Conservation (phyloP, 306 rosid genomes). For the Castanea sativa region DNA sequence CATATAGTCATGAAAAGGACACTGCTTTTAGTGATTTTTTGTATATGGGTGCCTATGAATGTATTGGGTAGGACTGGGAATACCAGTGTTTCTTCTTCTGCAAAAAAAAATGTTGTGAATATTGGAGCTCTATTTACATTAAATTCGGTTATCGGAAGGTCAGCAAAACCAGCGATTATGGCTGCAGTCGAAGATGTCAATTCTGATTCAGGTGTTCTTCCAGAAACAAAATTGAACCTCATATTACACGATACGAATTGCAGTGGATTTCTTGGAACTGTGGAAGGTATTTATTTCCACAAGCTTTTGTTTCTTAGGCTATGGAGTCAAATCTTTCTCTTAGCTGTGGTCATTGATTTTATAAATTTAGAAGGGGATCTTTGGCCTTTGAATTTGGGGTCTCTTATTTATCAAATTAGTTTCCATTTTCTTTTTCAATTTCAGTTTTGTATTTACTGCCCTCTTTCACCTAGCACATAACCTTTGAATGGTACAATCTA, state of each 20-base stretch:
- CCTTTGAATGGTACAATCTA: background rate
- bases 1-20: slow-evolving; percentile 21
- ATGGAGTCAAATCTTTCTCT: background rate
- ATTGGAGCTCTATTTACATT: slow-evolving; percentile 62
- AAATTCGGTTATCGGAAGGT: slow-evolving; percentile 63
- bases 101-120: slow-evolving; percentile 48
- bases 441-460: background rate
- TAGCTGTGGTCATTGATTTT: background rate
- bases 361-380: background rate
- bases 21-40: slow-evolving; percentile 35
- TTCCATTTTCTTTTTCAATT: background rate
- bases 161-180: slow-evolving; percentile 47
- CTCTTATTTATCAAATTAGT: background rate
- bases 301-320: slow-evolving; percentile 9
- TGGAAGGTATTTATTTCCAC: slow-evolving; percentile 55
- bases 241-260: slow-evolving; percentile 54
- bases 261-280: slow-evolving; percentile 67
- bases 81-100: slow-evolving; percentile 29
- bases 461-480: background rate
- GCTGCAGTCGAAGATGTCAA: slow-evolving; percentile 66
- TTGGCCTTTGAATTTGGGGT: slow-evolving; percentile 9
- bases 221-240: slow-evolving; percentile 34
- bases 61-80: slow-evolving; percentile 47
- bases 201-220: slow-evolving; percentile 47
- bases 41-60: slow-evolving; percentile 45